phyloP scores from a whole-genome alignment of 306 rosid species.

The Vigna reflexopilosa region DNA sequence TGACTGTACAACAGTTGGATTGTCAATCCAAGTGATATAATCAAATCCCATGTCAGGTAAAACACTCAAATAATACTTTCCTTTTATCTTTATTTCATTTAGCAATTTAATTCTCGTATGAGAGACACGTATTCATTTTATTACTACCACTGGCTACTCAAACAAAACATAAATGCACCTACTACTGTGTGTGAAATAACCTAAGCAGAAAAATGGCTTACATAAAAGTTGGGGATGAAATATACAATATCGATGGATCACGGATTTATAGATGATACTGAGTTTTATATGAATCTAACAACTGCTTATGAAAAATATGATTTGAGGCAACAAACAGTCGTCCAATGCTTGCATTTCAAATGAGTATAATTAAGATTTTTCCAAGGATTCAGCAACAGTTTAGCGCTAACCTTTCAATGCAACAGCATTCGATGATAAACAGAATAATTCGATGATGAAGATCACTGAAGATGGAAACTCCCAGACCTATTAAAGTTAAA shows the following conservation, averaged over 20 bases:
- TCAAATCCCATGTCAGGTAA: constrained; percentile 1
- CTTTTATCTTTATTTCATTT: neutral
- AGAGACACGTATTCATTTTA: neutral
- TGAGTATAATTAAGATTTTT: constrained; percentile 8
- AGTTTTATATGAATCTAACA: neutral
- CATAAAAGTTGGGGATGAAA: constrained; percentile 9
- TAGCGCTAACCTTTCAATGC: constrained; percentile 79
- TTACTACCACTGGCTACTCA: neutral
- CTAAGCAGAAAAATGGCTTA: neutral
- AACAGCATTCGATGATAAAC: constrained; percentile 79
- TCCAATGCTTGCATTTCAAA: constrained; percentile 11
- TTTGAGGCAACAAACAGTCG: constrained; percentile 5
- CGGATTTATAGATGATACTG: neutral
- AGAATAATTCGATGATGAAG: constrained; percentile 77
- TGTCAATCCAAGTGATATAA: constrained; percentile 13
- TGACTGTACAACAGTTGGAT: constrained; percentile 9
- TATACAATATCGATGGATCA: constrained; percentile 20
- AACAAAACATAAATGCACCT: constrained; percentile 23
- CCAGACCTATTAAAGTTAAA: constrained; percentile 71
- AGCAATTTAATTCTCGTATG: neutral
- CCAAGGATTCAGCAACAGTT: constrained; percentile 3
- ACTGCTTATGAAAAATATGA: constrained; percentile 29
- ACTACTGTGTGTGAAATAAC: constrained; percentile 8
- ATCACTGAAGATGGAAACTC: constrained; percentile 84
- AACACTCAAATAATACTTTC: constrained; percentile 1